Conservation (phyloP, 1,284 basidiomycete genomes). For the Ganoderma lingzhi region DNA sequence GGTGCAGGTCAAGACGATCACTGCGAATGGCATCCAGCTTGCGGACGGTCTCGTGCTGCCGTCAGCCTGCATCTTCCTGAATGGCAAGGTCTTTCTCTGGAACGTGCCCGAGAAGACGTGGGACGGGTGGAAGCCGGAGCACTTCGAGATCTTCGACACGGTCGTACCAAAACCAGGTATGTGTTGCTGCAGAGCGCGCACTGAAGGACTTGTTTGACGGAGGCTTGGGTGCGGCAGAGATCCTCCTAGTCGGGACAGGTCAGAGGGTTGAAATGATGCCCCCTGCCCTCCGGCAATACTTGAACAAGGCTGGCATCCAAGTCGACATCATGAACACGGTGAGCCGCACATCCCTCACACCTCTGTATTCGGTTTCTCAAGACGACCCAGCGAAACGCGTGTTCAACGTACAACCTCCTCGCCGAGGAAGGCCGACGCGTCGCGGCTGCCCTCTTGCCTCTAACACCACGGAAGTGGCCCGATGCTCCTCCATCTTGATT, state of each 20-base stretch:
- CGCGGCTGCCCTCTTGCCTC: conserved; percentile 87
- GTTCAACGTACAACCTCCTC: conserved; percentile 93
- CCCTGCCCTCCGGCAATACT: conserved; percentile 67
- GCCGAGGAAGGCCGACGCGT: conserved; percentile 93
- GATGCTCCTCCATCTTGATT: conserved; percentile 23
- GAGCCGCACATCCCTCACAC: conserved; percentile 40
- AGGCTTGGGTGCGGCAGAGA: conserved; percentile 61
- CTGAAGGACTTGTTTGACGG: conserved; percentile 1
- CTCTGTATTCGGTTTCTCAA: not conserved
- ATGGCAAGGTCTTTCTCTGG: conserved; percentile 92
- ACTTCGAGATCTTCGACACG: conserved; percentile 84
- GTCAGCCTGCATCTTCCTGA: conserved; percentile 84
- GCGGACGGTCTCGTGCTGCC: conserved; percentile 81
- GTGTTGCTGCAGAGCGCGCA: conserved; percentile 36
- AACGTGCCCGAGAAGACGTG: conserved; percentile 75
- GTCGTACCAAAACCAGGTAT: conserved; percentile 88
- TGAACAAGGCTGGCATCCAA: conserved; percentile 86
- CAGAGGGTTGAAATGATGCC: conserved; percentile 78
- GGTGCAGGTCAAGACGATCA: conserved; percentile 74
- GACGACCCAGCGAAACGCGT: conserved; percentile 80
- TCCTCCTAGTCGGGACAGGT: conserved; percentile 91
- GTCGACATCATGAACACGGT: conserved; percentile 96
- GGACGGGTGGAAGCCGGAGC: conserved; percentile 75
- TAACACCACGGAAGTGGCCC: conserved; percentile 56
- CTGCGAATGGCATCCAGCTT: conserved; percentile 68